phyloP scores from a whole-genome alignment of 75 land plant species.

The Pinus taeda region DNA sequence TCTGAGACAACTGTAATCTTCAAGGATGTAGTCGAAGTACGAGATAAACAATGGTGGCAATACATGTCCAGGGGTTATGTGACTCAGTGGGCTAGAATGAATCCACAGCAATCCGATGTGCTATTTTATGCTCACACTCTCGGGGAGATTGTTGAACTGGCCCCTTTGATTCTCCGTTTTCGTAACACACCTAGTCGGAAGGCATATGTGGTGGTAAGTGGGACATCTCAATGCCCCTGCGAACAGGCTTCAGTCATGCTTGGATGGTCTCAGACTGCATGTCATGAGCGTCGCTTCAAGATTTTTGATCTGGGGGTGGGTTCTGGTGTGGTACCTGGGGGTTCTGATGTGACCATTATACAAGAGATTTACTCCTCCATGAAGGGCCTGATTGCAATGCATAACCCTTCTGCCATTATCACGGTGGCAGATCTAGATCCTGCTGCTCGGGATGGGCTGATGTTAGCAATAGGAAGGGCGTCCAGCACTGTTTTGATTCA shows the following conservation, averaged over 20 bases:
- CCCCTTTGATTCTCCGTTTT: constrained; percentile 31
- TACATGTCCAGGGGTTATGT: constrained; percentile 37
- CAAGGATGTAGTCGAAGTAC: constrained; percentile 42
- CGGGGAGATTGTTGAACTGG: constrained; percentile 21
- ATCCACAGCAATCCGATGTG: constrained; percentile 40
- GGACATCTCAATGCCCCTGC: constrained; percentile 35
- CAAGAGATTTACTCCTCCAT: constrained; percentile 37
- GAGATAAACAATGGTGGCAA: constrained; percentile 57
- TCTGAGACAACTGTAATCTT: constrained; percentile 49
- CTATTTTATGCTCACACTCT: constrained; percentile 39
- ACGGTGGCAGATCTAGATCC: constrained; percentile 27
- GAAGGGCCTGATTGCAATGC: constrained; percentile 41
- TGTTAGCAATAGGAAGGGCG: constrained; percentile 18
- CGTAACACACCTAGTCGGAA: constrained; percentile 44
- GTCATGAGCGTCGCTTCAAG: constrained; percentile 41
- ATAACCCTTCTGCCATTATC: constrained; percentile 31
- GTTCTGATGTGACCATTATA: constrained; percentile 15
- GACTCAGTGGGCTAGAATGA: constrained; percentile 55
- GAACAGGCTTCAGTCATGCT: constrained; percentile 35
- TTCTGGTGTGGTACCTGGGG: constrained; percentile 10
- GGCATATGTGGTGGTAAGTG: constrained; percentile 36
- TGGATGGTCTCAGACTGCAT: constrained; percentile 24
- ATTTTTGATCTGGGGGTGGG: constrained; percentile 43
- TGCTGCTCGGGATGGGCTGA: constrained; percentile 23
- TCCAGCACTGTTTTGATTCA: constrained; percentile 27